A percentile compares a stretch with the other conserved stretches of the same genome.
These are phyloP conservation scores for Ganoderma multipileum DNA, from an alignment of 1,284 basidiomycete species.

Conservation along the genomic window DNA sequence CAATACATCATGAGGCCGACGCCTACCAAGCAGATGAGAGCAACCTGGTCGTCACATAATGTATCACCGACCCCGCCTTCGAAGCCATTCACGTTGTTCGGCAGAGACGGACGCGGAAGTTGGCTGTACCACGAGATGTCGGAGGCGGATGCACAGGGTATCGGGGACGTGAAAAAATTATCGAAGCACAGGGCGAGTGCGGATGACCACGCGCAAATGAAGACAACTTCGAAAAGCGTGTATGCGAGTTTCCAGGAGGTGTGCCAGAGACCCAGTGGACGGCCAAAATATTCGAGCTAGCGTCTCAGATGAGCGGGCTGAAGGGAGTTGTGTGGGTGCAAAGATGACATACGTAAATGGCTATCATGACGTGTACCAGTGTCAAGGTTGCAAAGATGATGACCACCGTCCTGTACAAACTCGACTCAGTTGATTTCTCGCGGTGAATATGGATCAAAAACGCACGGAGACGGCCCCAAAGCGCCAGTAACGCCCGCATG, in stretches of 20 bases:
- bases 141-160: conserved; percentile 72
- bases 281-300: conserved; percentile 90
- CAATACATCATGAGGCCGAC: conserved; percentile 81
- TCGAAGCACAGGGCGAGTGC: conserved; percentile 88
- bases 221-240: conserved; percentile 84
- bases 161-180: conserved; percentile 88
- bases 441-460: conserved; percentile 24
- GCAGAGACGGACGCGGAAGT: conserved; percentile 54
- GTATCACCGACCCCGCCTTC: conserved; percentile 59
- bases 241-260: conserved; percentile 84
- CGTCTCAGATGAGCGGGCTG: conserved; percentile 18
- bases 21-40: conserved; percentile 77
- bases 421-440: conserved; percentile 18
- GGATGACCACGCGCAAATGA: conserved; percentile 94
- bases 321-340: background rate
- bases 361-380: conserved; percentile 84
- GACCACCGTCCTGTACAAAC: conserved; percentile 71
- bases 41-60: conserved; percentile 76
- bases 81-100: conserved; percentile 45
- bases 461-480: conserved; percentile 83
- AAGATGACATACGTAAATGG: conserved; percentile 72
- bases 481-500: conserved; percentile 63
- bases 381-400: conserved; percentile 89
- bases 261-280: conserved; percentile 89
- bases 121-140: conserved; percentile 75